These are phyloP conservation scores for Malus asiatica DNA, from an alignment of 306 rosid genomes.

Conservation along the genomic window DNA sequence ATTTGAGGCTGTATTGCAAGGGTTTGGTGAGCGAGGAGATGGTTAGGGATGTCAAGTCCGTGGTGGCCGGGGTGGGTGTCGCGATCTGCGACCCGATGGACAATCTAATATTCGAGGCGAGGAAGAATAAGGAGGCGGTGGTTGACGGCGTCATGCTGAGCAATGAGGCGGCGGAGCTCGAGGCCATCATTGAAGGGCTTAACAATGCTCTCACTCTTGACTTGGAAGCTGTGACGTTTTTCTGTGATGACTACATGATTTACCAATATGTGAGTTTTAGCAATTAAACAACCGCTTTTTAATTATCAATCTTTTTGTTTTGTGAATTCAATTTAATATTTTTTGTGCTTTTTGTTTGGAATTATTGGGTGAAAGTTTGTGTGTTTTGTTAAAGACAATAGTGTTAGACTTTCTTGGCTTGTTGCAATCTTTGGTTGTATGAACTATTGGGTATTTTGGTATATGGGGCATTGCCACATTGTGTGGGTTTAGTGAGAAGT, in stretches of 20 bases:
- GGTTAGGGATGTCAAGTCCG: constrained; percentile 23
- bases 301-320: background rate
- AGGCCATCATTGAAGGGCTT: constrained; percentile 40
- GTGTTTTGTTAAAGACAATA: too few species aligned
- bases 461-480: too few species aligned
- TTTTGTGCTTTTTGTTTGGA: background rate
- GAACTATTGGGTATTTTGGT: too few species aligned
- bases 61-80: constrained; percentile 33
- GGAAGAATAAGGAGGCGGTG: constrained; percentile 26
- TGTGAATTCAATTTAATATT: too few species aligned
- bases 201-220: constrained; percentile 25
- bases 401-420: too few species aligned
- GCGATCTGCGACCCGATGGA: constrained; percentile 35
- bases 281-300: background rate
- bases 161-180: constrained; percentile 25
- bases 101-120: constrained; percentile 26
- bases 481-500: background rate
- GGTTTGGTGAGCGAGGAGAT: constrained; percentile 46
- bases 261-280: constrained; percentile 41
- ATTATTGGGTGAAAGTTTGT: background rate
- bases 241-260: constrained; percentile 29
- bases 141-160: constrained; percentile 13
- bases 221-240: constrained; percentile 26
- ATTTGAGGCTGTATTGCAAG: constrained; percentile 34
- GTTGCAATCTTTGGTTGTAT: too few species aligned